Percentiles rank a stretch among this genome's conserved stretches.
Evolutionary conservation across 805 yeast genomes (phyloP).

Genomic region (Metschnikowia drakensbergensis): DNA sequence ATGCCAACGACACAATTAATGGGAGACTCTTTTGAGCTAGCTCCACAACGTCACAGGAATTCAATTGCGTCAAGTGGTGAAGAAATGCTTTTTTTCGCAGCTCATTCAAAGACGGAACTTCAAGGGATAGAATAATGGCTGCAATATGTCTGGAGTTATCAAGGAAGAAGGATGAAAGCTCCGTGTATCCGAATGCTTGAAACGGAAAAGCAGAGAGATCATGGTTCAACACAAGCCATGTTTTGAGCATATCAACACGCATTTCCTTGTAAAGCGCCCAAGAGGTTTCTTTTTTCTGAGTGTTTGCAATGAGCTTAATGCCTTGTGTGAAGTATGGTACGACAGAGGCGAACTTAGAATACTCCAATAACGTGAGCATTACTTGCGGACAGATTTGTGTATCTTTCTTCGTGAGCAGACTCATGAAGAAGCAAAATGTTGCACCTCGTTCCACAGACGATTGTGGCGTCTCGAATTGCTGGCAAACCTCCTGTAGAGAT

Average conservation of each 20-base stretch:
- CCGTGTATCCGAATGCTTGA: constrained; percentile 34
- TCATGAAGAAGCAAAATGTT: constrained; percentile 36
- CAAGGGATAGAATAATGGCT: constrained; percentile 31
- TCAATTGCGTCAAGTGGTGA: constrained; percentile 15
- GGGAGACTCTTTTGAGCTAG: constrained; percentile 34
- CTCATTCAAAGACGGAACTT: constrained; percentile 11
- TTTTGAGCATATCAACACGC: constrained; percentile 36
- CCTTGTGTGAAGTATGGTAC: constrained; percentile 27
- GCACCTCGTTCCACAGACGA: constrained; percentile 35
- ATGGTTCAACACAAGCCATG: constrained; percentile 39
- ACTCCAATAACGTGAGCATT: constrained; percentile 41
- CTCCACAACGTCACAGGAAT: constrained; percentile 12
- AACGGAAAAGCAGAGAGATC: constrained; percentile 38
- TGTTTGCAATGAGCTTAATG: constrained; percentile 21
- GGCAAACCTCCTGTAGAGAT: constrained; percentile 29
- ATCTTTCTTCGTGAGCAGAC: constrained; percentile 27
- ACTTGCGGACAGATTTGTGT: constrained; percentile 30
- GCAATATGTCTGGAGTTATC: constrained; percentile 35
- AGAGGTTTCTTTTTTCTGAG: constrained; percentile 11
- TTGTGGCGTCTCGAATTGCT: constrained; percentile 33
- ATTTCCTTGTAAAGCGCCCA: constrained; percentile 27
- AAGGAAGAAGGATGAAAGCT: constrained; percentile 26
- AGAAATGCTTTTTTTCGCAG: constrained; percentile 2
- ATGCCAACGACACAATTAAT: constrained; percentile 42
- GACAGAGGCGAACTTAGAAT: constrained; percentile 30